Evolutionary conservation across 176 grass and related monocot genomes (phyloP).

Genomic region (Carex myosuroides): DNA sequence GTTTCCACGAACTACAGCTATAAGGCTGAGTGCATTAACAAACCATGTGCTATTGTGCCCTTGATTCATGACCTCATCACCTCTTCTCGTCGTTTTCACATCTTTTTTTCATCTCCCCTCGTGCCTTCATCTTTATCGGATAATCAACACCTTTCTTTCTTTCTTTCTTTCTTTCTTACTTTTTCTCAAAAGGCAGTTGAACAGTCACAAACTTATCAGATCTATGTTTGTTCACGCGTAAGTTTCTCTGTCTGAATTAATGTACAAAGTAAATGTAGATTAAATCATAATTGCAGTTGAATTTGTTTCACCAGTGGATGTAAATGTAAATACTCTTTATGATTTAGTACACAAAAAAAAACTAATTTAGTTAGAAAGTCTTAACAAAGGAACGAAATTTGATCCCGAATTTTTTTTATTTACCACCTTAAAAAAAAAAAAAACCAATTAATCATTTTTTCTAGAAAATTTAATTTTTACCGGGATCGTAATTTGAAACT

Average conservation of each 20-base stretch:
- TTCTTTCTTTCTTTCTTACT: too few relatives aligned
- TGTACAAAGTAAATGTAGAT: background rate
- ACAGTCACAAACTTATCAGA: background rate
- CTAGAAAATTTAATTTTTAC: too few relatives aligned
- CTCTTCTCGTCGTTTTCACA: slow-evolving; percentile 5
- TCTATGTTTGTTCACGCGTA: background rate
- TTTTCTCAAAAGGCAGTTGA: background rate
- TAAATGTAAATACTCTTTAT: background rate
- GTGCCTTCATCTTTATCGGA: background rate
- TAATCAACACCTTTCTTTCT: background rate
- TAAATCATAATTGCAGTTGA: background rate
- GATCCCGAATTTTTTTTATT: too few relatives aligned
- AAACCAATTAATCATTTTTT: too few relatives aligned
- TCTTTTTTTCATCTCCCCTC: background rate
- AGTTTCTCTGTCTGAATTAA: background rate
- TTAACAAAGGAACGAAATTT: background rate
- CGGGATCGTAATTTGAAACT: too few relatives aligned
- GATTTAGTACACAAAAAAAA: background rate
- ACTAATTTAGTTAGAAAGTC: background rate
- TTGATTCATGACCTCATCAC: background rate
- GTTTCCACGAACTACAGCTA: background rate
- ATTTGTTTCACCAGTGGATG: background rate
- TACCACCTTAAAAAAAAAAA: too few relatives aligned
- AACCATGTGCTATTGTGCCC: slow-evolving; percentile 1
- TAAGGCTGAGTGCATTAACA: background rate